Conservation (phyloP, 1,139 yeast species). For the Candida sojae region DNA sequence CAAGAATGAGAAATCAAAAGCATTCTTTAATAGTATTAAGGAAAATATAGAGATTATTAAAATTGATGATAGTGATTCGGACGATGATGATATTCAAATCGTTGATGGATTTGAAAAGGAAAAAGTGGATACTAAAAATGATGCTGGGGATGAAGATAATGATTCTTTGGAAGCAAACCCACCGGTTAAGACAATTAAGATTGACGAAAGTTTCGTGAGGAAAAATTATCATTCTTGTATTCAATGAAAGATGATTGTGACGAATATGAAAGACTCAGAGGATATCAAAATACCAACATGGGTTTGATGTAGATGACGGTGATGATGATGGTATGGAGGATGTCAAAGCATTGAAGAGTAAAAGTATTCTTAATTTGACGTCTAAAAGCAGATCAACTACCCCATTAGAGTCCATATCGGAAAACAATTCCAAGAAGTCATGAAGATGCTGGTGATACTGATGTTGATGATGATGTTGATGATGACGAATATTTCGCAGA, state of each 20-base stretch:
- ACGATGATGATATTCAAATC: constrained; percentile 18
- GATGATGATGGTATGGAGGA: constrained; percentile 44
- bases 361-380: constrained; percentile 41
- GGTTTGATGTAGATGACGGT: constrained; percentile 22
- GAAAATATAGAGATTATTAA: constrained; percentile 34
- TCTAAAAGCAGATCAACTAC: constrained; percentile 12
- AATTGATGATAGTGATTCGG: constrained; percentile 32
- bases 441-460: constrained; percentile 15
- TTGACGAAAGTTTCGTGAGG: constrained; percentile 62
- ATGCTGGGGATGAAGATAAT: constrained; percentile 20
- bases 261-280: constrained; percentile 35
- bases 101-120: constrained; percentile 13
- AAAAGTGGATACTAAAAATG: constrained; percentile 26
- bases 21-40: constrained; percentile 73
- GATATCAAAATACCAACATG: constrained; percentile 40
- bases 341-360: constrained; percentile 46
- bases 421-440: constrained; percentile 9
- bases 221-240: constrained; percentile 63
- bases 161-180: constrained; percentile 16
- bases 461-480: constrained; percentile 16
- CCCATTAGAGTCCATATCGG: not conserved
- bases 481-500: constrained; percentile 40
- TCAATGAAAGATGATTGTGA: constrained; percentile 32
- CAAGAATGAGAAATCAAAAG: constrained; percentile 60
- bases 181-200: constrained; percentile 23